These are phyloP conservation scores for Didymellaceae sp. DNA, from an alignment of 2,329 filamentous ascomycete genomes.

Conservation along the genomic window DNA sequence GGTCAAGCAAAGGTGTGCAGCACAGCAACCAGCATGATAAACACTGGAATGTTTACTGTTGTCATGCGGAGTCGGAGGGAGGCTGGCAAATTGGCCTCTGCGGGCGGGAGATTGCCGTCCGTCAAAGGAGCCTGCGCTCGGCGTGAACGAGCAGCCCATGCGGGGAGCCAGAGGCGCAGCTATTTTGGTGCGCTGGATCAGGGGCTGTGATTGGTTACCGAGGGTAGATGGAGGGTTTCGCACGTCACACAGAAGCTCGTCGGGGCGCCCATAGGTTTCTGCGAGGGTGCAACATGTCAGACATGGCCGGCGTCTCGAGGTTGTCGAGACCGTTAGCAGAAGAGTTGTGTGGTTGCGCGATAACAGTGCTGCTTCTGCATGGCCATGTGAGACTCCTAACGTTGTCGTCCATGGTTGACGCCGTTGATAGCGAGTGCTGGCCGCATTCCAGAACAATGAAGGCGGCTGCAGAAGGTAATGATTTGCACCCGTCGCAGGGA, in stretches of 20 bases:
- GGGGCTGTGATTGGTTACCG: slow-evolving; percentile 11
- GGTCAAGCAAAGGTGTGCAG: slow-evolving; percentile 1
- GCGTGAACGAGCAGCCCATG: slow-evolving; percentile 19
- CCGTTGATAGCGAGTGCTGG: slow-evolving; percentile 2
- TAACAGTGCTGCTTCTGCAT: background rate
- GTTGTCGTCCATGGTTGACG: slow-evolving; percentile 4
- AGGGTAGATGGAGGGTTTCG: slow-evolving; percentile 9
- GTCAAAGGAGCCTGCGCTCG: slow-evolving; percentile 11
- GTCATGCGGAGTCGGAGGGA: background rate
- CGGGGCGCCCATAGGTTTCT: slow-evolving; percentile 11
- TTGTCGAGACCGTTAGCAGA: background rate
- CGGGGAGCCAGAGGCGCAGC: slow-evolving; percentile 19
- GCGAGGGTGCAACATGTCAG: slow-evolving; percentile 12
- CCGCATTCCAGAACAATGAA: slow-evolving; percentile 32
- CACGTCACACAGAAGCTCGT: slow-evolving; percentile 14
- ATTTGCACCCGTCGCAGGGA: slow-evolving; percentile 31
- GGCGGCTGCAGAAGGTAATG: slow-evolving; percentile 25
- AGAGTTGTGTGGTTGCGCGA: background rate
- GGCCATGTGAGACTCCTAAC: slow-evolving; percentile 13
- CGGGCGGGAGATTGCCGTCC: slow-evolving; percentile 17
- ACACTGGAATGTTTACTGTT: slow-evolving; percentile 10
- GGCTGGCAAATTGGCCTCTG: slow-evolving; percentile 4
- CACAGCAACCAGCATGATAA: slow-evolving; percentile 6
- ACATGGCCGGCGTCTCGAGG: slow-evolving; percentile 19
- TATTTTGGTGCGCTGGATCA: slow-evolving; percentile 14